Evolutionary conservation across 768 basidiomycete species (phyloP).

Genomic region (Amanita muscaria): DNA sequence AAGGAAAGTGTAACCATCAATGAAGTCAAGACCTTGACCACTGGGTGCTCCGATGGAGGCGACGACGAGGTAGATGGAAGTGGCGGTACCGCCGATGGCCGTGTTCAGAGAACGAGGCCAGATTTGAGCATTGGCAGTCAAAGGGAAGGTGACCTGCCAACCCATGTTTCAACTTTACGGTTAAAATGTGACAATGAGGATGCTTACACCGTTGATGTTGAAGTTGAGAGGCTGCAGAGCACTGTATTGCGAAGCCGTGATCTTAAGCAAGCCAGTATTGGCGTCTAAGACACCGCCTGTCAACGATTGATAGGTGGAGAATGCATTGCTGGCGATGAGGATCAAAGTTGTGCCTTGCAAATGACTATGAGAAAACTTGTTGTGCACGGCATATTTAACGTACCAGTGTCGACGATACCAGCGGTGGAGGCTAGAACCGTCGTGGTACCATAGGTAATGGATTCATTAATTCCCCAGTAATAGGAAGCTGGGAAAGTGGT

Average conservation of each 20-base stretch:
- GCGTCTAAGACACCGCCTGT: slow-evolving; percentile 36
- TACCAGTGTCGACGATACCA: slow-evolving; percentile 54
- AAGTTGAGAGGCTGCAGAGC: slow-evolving; percentile 51
- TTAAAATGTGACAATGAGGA: slow-evolving; percentile 8
- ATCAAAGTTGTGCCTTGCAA: slow-evolving; percentile 47
- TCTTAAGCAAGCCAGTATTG: slow-evolving; percentile 39
- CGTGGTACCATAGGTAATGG: slow-evolving; percentile 41
- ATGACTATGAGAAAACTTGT: not conserved
- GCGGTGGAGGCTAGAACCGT: slow-evolving; percentile 37
- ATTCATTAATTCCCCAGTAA: slow-evolving; percentile 57
- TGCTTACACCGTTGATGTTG: slow-evolving; percentile 38
- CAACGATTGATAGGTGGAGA: slow-evolving; percentile 31
- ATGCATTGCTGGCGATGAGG: slow-evolving; percentile 38
- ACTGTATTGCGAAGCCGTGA: slow-evolving; percentile 42
- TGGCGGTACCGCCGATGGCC: slow-evolving; percentile 42
- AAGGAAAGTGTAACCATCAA: slow-evolving; percentile 34
- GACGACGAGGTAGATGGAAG: slow-evolving; percentile 46
- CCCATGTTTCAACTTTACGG: slow-evolving; percentile 22
- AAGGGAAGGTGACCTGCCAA: slow-evolving; percentile 37
- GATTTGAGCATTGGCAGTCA: slow-evolving; percentile 60
- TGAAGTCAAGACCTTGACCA: slow-evolving; percentile 58
- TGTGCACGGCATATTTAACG: not conserved
- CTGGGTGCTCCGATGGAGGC: slow-evolving; percentile 40
- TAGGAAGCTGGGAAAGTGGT: slow-evolving; percentile 32
- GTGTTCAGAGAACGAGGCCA: slow-evolving; percentile 57